phyloP scores from a whole-genome alignment of 306 rosid genomes.

The Trifolium fragiferum region DNA sequence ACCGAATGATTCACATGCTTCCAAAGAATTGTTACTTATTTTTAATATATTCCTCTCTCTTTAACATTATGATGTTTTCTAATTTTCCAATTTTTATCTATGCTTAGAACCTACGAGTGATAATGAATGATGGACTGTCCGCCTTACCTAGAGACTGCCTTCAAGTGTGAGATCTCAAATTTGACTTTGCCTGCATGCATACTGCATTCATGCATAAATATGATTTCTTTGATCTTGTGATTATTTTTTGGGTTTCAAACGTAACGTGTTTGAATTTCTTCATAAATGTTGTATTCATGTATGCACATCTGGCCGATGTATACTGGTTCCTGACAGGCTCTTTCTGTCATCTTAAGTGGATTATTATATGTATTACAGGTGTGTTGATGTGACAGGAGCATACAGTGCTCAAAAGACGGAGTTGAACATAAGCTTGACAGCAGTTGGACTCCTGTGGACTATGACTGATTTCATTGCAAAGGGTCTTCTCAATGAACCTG shows the following conservation, averaged over 20 bases:
- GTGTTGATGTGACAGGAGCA: constrained; percentile 94
- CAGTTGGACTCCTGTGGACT: constrained; percentile 94
- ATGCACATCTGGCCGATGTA: background rate
- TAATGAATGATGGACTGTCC: constrained; percentile 95
- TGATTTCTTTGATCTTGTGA: constrained; percentile 17
- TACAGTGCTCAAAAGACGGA: constrained; percentile 97
- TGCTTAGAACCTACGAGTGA: constrained; percentile 75
- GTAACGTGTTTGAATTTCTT: background rate
- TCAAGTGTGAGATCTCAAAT: constrained; percentile 71
- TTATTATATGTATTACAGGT: constrained; percentile 61
- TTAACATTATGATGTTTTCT: constrained; percentile 21
- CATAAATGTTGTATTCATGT: constrained; percentile 15
- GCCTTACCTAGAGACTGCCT: constrained; percentile 83
- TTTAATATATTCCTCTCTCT: constrained; percentile 8
- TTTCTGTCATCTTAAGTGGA: constrained; percentile 31
- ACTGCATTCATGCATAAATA: background rate
- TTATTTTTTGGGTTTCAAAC: constrained; percentile 18
- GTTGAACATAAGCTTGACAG: constrained; percentile 93
- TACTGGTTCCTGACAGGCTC: constrained; percentile 9
- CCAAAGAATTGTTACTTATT: background rate
- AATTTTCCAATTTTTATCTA: constrained; percentile 36
- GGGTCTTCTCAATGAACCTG: constrained; percentile 61
- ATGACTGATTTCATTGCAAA: constrained; percentile 95
- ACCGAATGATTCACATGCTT: constrained; percentile 16
- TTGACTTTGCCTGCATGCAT: constrained; percentile 14